phyloP scores from a whole-genome alignment of 345 rosid species.

The Ceriops decandra region DNA sequence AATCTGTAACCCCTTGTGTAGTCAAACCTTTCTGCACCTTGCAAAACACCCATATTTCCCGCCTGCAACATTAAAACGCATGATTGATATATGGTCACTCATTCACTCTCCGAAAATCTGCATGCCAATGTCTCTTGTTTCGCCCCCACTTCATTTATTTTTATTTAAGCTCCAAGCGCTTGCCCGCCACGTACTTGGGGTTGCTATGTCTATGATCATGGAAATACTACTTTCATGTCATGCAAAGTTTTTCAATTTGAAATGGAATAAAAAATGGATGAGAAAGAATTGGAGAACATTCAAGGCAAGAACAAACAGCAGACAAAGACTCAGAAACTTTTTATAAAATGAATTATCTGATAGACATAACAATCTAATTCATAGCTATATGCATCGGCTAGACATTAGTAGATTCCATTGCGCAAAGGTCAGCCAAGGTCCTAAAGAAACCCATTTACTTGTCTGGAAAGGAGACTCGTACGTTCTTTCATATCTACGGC shows the following conservation, averaged over 20 bases:
- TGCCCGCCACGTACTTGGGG: background rate
- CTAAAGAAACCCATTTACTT: background rate
- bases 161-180: background rate
- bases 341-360: background rate
- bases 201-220: background rate
- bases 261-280: background rate
- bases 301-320: background rate
- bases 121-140: too few relatives aligned
- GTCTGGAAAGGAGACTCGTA: background rate
- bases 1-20: constrained; percentile 74
- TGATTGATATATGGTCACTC: background rate
- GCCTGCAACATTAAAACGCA: constrained; percentile 43
- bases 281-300: background rate
- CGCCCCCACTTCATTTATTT: background rate
- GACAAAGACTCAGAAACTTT: background rate
- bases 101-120: too few relatives aligned
- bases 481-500: background rate
- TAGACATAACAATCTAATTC: background rate
- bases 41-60: constrained; percentile 71
- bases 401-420: background rate
- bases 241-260: background rate
- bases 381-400: background rate
- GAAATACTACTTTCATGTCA: background rate
- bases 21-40: constrained; percentile 84
- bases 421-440: background rate